A percentile compares a stretch with the other conserved stretches of the same genome.
Evolutionary conservation across 495 filamentous ascomycete species (phyloP).

Genomic region (Bathelium albidoporum): DNA sequence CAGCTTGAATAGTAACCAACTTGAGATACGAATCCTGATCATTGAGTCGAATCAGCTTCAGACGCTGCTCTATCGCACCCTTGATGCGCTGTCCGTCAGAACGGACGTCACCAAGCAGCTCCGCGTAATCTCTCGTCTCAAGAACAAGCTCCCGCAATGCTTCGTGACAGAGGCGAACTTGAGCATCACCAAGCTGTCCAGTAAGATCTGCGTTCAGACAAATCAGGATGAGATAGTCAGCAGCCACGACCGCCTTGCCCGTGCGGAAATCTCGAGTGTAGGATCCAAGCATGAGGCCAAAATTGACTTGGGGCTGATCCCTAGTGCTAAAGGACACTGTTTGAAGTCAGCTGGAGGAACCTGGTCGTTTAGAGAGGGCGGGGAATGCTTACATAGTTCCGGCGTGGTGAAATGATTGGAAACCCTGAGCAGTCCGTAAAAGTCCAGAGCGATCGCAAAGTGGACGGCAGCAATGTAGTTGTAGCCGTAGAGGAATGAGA

Average conservation of each 20-base stretch:
- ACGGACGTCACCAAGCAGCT: constrained; percentile 82
- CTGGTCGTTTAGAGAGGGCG: background rate
- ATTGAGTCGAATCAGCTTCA: constrained; percentile 66
- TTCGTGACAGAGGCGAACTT: constrained; percentile 78
- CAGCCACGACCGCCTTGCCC: constrained; percentile 71
- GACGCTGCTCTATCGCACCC: constrained; percentile 82
- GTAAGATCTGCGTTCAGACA: constrained; percentile 84
- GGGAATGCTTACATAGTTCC: constrained; percentile 53
- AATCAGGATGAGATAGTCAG: constrained; percentile 87
- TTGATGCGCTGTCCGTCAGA: constrained; percentile 70
- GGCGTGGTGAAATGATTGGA: constrained; percentile 58
- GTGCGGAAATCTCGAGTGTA: constrained; percentile 94
- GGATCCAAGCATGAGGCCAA: constrained; percentile 81
- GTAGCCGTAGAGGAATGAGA: constrained; percentile 80
- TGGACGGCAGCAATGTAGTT: constrained; percentile 88
- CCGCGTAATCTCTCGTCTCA: constrained; percentile 88
- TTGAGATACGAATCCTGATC: constrained; percentile 75
- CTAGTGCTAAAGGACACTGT: constrained; percentile 61
- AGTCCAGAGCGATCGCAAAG: constrained; percentile 80
- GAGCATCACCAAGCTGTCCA: constrained; percentile 59
- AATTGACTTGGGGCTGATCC: constrained; percentile 80
- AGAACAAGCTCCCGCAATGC: constrained; percentile 90
- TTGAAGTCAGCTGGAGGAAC: constrained; percentile 27
- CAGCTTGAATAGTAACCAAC: constrained; percentile 80
- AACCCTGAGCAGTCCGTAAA: constrained; percentile 83